Base-by-base conservation (phyloP, 2,329 filamentous ascomycete genomes). In the Colletotrichum tabaci region DNA sequence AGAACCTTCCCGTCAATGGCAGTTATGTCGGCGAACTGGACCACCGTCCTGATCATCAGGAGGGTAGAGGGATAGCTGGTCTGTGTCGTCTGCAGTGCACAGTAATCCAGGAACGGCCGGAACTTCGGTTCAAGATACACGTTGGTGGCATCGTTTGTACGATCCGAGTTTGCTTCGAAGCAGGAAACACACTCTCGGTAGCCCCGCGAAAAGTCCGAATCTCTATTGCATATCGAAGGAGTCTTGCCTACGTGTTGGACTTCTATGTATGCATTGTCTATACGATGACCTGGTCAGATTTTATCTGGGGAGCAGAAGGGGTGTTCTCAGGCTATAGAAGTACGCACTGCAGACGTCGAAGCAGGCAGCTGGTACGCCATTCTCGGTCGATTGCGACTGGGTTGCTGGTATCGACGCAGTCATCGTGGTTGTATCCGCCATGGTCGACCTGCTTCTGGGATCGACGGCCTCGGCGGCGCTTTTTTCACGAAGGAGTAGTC, bases 91-190 rank as follows among this genome's bases (percentile, higher is more conserved):
- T 57, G 35, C 38, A 38, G 42, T 2, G n/a, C 55, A 42, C 55
- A 57, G 15, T 23, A 57, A 16, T 57, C 55, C 9, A 23, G 21
- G 38, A 57, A 42, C 55, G 42, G 67, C 26, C 30, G 7, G 42
- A 64, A 69, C 6, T 38, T 26, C 7, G 65, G 46, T 2, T 58
- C 60, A 7, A 72, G 2, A 15, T 64, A 53, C 5, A 4, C 23
- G 2, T 21, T 26, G 26, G 23, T 21, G 18, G n/a, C 42, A 2
- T 16, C 7, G 30, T 49, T 52, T 16, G 13, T 23, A 16, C 52
- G 57, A 10, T 40, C 26, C 23, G 55, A n/a, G 21, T 67, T 42
- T 3, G 23, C 26, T 12, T 30, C 26, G 10, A 58, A 15, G 38
- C 61, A 65, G 9, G 23, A 21, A 9, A 23, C 15, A n/a, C 61